phyloP scores from a whole-genome alignment of 2,329 filamentous ascomycete species.

The Chaetothyriales sp. region DNA sequence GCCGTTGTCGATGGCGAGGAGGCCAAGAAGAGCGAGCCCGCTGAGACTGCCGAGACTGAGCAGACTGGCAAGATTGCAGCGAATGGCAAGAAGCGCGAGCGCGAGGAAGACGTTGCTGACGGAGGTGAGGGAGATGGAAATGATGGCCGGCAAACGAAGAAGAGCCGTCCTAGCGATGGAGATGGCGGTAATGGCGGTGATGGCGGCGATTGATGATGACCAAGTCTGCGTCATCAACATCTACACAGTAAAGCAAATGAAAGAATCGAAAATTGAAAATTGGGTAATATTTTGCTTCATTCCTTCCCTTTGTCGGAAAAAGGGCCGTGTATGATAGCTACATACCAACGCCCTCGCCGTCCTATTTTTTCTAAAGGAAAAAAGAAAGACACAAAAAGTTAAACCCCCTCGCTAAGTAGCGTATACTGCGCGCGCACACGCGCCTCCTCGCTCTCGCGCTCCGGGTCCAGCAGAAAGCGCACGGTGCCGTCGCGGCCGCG shows the following conservation, averaged over 20 bases:
- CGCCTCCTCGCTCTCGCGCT: conserved; percentile 59
- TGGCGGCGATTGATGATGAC: no score
- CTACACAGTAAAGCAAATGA: no score
- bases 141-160: conserved; percentile 31
- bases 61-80: conserved; percentile 3
- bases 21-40: conserved; percentile 13
- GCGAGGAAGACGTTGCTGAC: conserved; percentile 27
- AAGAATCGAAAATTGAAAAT: no score
- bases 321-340: no score
- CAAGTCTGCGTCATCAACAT: no score
- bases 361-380: no score
- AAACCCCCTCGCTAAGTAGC: neutral
- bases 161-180: no score
- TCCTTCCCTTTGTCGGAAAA: no score
- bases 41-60: conserved; percentile 2
- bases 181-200: no score
- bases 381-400: no score
- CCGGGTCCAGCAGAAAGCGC: conserved; percentile 76
- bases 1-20: conserved; percentile 16
- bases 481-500: conserved; percentile 57
- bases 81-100: conserved; percentile 32
- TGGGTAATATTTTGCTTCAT: no score
- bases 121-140: conserved; percentile 33
- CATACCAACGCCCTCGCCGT: no score
- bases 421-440: conserved; percentile 46